Evolutionary conservation across 768 basidiomycete genomes (phyloP), one percentile per base, ranked within the genome.

Genomic region (Serendipita sp.): DNA sequence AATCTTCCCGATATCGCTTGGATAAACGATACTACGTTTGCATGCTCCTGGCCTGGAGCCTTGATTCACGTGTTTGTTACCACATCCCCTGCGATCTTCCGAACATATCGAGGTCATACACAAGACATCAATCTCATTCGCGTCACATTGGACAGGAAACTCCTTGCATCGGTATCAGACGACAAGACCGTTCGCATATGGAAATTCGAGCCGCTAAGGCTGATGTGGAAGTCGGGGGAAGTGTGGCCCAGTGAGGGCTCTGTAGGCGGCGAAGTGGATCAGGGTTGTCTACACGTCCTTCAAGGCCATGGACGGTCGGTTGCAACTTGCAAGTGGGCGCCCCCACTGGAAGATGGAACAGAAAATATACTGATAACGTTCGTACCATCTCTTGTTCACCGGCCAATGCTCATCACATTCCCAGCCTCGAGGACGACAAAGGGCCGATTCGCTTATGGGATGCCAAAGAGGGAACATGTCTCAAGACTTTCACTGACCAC

Each of bases 251-350:
- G 16, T n/a, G 56, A 28, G 10, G 56, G 56, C 8, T 30, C 28
- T 60, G 56, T 60, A 4, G 56, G 56, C 8, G 56, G 56, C 5
- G 34, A 60, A n/a, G 32, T 38, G 28, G 56, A 35, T 10, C 56
- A 60, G 32, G 16, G n/a, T 1, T 60, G 10, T 72, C 69, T 0
- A 74, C 76, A 72, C 86, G 85, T 3, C 80, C 80, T n/a, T 79
- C 73, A 3, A 75, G 58, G n/a, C 79, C 81, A 65, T 41, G 23
- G 45, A 32, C 23, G 28, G 2, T 16, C 11, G 16, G 47, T 10
- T 16, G 66, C 63, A 30, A 62, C n/a, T 35, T 18, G 18, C 38
- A 30, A 38, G 32, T 60, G 2, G 56, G 41, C 41, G 13, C 41
- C 41, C 41, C 41, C 41, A 41, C 41, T 41, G 41, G 41, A 41